A percentile compares a stretch with the other conserved stretches of the same genome.
Evolutionary conservation across 108 stramenopile species (phyloP).

Genomic region (Nitzschia inconspicua): DNA sequence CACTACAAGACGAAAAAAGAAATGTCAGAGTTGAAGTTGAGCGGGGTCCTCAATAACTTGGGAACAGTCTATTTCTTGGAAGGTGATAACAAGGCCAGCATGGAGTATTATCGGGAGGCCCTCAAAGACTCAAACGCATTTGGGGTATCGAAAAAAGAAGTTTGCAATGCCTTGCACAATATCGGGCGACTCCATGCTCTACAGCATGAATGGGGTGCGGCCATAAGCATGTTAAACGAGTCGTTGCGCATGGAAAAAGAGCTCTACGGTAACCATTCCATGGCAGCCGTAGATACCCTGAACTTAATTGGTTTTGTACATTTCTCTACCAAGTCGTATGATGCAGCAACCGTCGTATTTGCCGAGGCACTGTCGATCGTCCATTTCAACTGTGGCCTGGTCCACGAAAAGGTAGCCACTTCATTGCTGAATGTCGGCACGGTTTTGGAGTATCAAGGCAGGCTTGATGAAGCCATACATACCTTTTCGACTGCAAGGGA

Average conservation of each 20-base stretch:
- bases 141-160: constrained; percentile 8
- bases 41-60: constrained; percentile 38
- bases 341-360: constrained; percentile 27
- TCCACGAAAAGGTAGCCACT: constrained; percentile 31
- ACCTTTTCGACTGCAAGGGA: constrained; percentile 21
- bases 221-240: constrained; percentile 24
- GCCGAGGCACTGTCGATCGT: constrained; percentile 20
- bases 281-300: constrained; percentile 25
- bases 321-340: constrained; percentile 1
- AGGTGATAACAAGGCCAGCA: constrained; percentile 12
- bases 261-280: constrained; percentile 17
- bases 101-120: constrained; percentile 20
- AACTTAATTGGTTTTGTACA: constrained; percentile 36
- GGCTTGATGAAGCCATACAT: constrained; percentile 24
- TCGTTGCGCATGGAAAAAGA: constrained; percentile 19
- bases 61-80: constrained; percentile 20
- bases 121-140: constrained; percentile 9
- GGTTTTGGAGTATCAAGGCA: constrained; percentile 31
- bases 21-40: not conserved
- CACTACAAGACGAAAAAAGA: constrained; percentile 4
- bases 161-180: constrained; percentile 55
- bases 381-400: constrained; percentile 10
- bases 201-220: constrained; percentile 39
- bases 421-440: constrained; percentile 35
- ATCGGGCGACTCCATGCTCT: constrained; percentile 55